Base-by-base conservation (phyloP, 2,329 filamentous ascomycete genomes). In the Xenosphaeropsis pyriputrescens region DNA sequence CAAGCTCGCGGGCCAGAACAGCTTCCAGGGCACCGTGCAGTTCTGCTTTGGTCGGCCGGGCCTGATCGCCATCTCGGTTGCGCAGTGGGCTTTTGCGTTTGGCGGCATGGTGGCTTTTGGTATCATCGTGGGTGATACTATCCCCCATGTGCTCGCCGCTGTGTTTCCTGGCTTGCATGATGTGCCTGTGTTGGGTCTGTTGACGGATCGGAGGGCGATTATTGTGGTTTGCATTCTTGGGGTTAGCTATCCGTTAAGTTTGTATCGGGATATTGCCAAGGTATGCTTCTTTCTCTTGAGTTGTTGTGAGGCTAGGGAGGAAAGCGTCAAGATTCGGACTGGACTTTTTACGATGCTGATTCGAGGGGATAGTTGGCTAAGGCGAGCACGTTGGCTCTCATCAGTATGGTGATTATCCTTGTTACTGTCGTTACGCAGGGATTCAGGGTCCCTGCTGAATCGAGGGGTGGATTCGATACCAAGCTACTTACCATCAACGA, bases 61-160 rank as follows among this genome's bases (percentile, higher is more conserved):
- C 0, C 67, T 98, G 39, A 75, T 98, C 46, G 89, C 91, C 41
- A 95, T 98, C 47, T 70, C 65, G 43, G 47, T 96, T 43, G 91
- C 91, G 36, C 91, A 98, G 64, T 98, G 89, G 89, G 80, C 85
- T 18, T 98, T 98, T 68, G 91, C 91, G 2, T 98, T 96, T 64
- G 91, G 91, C 40, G 91, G 91, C 46, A 98, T 98, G 91, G 76
- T 98, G 39, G 91, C 91, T 12, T 98, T 96, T 58, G 91, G 88
- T 47, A 86, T 98, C 51, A 95, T 98, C 52, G 83, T 98, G 8
- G 91, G 91, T 42, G 91, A 98, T 57, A 88, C 85, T 1, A 95
- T 98, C 53, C 91, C 91, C 3, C 85, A 88, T 56, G 91, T 98
- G 35, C 58, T 96, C 51, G 63, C 68, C 35, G 85, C 88, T 4